Conservation (phyloP, 176 grass and related monocot genomes). For the Leersia perrieri region DNA sequence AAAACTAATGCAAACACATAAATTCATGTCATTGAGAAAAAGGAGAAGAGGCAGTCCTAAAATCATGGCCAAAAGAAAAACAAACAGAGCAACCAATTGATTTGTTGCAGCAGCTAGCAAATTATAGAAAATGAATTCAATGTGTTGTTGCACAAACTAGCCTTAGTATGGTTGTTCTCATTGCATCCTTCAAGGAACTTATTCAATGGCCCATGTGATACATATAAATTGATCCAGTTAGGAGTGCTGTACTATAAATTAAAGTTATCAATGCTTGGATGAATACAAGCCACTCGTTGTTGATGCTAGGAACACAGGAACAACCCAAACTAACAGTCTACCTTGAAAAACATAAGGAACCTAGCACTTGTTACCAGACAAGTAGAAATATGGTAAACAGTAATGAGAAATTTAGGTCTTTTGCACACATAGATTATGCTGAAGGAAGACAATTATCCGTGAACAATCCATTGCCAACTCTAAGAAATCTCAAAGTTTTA, state of each 20-base stretch:
- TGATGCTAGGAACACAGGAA: not conserved
- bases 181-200: not conserved
- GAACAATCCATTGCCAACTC: not conserved
- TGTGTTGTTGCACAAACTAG: not conserved
- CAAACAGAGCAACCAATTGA: not conserved
- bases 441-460: not conserved
- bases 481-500: not conserved
- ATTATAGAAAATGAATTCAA: not conserved
- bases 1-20: not conserved
- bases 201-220: not conserved
- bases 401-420: not conserved
- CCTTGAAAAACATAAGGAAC: not conserved
- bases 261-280: not conserved
- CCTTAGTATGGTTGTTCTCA: not conserved
- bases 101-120: not conserved
- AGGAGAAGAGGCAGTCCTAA: not conserved
- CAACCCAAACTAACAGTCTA: not conserved
- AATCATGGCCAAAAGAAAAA: not conserved
- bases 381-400: not conserved
- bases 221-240: not conserved
- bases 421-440: not conserved
- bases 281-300: not conserved
- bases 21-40: not conserved
- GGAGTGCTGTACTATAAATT: not conserved
- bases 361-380: not conserved